These are phyloP conservation scores for Fonsecaea nubica DNA, from an alignment of 2,329 filamentous ascomycete genomes.

Conservation along the genomic window DNA sequence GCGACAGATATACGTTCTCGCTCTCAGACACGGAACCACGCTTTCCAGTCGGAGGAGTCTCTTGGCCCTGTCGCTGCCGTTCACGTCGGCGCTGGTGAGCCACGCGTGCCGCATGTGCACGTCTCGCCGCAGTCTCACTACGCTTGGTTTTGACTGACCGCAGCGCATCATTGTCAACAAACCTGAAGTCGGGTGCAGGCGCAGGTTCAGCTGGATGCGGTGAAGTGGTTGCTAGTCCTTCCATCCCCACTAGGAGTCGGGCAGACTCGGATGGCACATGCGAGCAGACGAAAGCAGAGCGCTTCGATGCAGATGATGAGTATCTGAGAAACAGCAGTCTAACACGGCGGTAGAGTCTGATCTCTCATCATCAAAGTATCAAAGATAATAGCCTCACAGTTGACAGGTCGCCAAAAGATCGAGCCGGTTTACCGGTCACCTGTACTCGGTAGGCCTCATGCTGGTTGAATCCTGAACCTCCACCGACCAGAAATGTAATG, in stretches of 20 bases:
- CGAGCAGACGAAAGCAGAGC: not conserved
- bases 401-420: not conserved
- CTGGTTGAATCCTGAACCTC: not conserved
- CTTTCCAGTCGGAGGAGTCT: not conserved
- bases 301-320: not conserved
- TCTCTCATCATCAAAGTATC: not conserved
- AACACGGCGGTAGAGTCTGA: not conserved
- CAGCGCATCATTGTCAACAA: not conserved
- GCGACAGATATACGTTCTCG: not conserved
- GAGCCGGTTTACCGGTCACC: not conserved
- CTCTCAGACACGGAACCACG: not conserved
- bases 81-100: slow-evolving; percentile 3
- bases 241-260: not conserved
- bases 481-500: not conserved
- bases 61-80: not conserved
- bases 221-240: not conserved
- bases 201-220: not conserved
- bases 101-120: not conserved
- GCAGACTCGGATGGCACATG: not conserved
- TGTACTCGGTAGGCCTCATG: not conserved
- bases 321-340: not conserved
- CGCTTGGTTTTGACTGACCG: not conserved
- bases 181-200: not conserved
- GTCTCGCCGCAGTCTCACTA: not conserved
- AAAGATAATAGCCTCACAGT: not conserved